phyloP scores from a whole-genome alignment of 352 stramenopile genomes.

The Phytophthora pseudosyringae region DNA sequence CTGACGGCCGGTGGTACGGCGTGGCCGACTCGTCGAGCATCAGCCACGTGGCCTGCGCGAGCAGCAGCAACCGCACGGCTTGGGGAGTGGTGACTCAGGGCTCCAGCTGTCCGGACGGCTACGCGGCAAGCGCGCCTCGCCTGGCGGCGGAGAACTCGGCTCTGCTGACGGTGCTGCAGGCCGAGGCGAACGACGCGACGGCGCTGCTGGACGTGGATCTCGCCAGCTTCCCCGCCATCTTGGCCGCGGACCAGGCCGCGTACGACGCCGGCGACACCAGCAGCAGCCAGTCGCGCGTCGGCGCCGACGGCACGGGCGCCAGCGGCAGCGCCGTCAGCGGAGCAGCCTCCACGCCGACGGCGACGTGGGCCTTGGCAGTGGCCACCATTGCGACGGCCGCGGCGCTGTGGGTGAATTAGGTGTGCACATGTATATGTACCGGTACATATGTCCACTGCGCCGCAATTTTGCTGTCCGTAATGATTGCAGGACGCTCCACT shows the following conservation, averaged over 20 bases:
- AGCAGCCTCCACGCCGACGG: background rate
- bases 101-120: slow-evolving; percentile 51
- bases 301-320: background rate
- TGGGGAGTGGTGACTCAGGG: slow-evolving; percentile 61
- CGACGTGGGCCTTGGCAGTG: slow-evolving; percentile 2
- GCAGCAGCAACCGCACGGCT: slow-evolving; percentile 44
- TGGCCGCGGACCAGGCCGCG: slow-evolving; percentile 45
- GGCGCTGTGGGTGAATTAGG: slow-evolving; percentile 10
- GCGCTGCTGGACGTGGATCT: slow-evolving; percentile 62
- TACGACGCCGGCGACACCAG: slow-evolving; percentile 42
- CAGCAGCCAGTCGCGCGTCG: slow-evolving; percentile 31
- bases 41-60: slow-evolving; percentile 60
- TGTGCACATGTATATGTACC: too few relatives aligned
- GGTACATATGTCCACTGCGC: background rate
- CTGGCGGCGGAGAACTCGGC: slow-evolving; percentile 63
- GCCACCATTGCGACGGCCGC: background rate
- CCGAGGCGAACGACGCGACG: slow-evolving; percentile 34
- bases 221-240: slow-evolving; percentile 51
- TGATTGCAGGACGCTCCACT: background rate
- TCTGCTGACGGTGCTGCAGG: slow-evolving; percentile 40
- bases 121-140: slow-evolving; percentile 35
- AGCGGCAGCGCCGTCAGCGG: slow-evolving; percentile 17
- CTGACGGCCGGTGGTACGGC: slow-evolving; percentile 65
- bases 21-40: slow-evolving; percentile 48
- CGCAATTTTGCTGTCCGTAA: slow-evolving; percentile 14